Base-by-base conservation (phyloP, 495 filamentous ascomycete species). In the Penicillium canescens region DNA sequence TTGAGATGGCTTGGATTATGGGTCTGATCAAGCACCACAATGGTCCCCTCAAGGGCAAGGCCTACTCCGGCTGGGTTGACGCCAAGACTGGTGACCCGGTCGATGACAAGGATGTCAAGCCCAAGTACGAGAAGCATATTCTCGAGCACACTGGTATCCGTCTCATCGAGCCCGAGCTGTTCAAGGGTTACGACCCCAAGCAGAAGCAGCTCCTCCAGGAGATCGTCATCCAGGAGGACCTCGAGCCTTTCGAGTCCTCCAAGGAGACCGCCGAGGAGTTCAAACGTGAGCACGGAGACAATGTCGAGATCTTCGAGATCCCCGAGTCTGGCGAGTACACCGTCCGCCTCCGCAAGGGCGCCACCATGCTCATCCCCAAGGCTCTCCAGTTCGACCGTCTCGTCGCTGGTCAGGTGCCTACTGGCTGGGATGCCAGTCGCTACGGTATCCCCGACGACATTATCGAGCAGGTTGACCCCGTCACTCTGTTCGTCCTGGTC, bases 1-100 rank as follows among this genome's bases (percentile, higher is more conserved):
- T 99, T 52, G 94, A 99, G 73, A 98, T 99, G 94, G 91, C 94
- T 28, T 99, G 94, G 94, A 90, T 99, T 66, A 99, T 98, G 94
- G 95, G 95, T 51, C 86, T 98, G 52, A 98, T 99, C 73, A 96
- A 89, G 76, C 95, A 99, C 68, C 90, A 96, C 76, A 97, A 98
- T 58, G 95, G 94, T n/a, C 90, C 91, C 7, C 86, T 99, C 67
- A 98, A 98, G 75, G 94, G 95, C 67, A 88, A 96, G 77, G 85
- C 87, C 38, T 98, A 99, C 73, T 90, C 94, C 43, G 94, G 94
- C 50, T 99, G 94, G 94, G 92, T 98, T 49, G 94, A 99, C 64
- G 82, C 82, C 54, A 97, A 97, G 83, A 86, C 89, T 38, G 86
- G 90, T 13, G 93, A 98, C 44, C 94, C 94, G 10, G 91, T 99